phyloP scores from a whole-genome alignment of 2,329 filamentous ascomycete genomes.

The Alternaria triticina region DNA sequence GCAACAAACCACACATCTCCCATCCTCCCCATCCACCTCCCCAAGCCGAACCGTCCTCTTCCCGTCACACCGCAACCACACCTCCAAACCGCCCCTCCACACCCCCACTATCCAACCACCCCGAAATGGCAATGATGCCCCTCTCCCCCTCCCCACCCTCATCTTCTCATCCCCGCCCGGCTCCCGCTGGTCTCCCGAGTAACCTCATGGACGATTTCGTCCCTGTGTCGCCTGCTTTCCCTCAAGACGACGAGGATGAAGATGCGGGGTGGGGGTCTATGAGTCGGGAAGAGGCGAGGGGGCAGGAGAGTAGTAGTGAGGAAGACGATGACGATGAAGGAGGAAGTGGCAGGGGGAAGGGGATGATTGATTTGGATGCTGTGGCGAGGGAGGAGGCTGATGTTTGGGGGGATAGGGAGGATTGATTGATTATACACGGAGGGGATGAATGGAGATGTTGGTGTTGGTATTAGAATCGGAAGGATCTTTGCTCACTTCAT shows the following conservation, averaged over 20 bases:
- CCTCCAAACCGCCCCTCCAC: constrained; percentile 3
- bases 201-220: constrained; percentile 47
- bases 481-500: neutral
- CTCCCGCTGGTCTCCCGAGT: constrained; percentile 36
- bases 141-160: constrained; percentile 30
- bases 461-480: neutral
- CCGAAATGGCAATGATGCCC: constrained; percentile 45
- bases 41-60: neutral
- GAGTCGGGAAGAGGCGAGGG: constrained; percentile 32
- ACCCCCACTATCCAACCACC: constrained; percentile 21
- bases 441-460: accelerated
- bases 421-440: neutral
- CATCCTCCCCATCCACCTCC: neutral
- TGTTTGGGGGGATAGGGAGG: constrained; percentile 44
- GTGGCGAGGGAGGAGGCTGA: constrained; percentile 46
- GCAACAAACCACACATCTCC: neutral
- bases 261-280: constrained; percentile 46
- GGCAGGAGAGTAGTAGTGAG: constrained; percentile 12
- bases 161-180: constrained; percentile 9
- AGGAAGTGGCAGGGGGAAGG: constrained; percentile 17
- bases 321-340: constrained; percentile 26
- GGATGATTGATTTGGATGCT: constrained; percentile 42
- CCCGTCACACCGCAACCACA: constrained; percentile 9
- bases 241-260: constrained; percentile 29
- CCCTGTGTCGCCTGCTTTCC: constrained; percentile 30